Evolutionary conservation across 2,329 filamentous ascomycete species (phyloP).

Genomic region (Phoma sp.): DNA sequence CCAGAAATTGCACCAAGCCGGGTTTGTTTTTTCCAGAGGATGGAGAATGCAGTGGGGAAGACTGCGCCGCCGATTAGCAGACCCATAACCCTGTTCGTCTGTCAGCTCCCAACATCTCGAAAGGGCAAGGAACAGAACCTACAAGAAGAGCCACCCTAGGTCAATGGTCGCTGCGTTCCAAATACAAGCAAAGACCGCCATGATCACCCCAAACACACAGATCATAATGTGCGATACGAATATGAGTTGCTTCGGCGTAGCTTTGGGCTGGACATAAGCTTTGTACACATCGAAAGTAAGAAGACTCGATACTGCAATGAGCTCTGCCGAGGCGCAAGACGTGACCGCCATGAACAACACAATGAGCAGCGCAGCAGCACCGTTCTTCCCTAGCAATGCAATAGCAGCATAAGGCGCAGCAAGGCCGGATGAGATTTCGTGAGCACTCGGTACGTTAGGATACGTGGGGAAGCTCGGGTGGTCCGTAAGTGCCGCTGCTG

Average conservation of each 20-base stretch:
- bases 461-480: slow-evolving; percentile 54
- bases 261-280: slow-evolving; percentile 49
- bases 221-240: slow-evolving; percentile 51
- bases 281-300: slow-evolving; percentile 55
- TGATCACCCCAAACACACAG: slow-evolving; percentile 49
- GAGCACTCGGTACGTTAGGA: slow-evolving; percentile 37
- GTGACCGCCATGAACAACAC: slow-evolving; percentile 47
- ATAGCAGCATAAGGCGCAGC: slow-evolving; percentile 40
- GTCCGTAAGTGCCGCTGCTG: slow-evolving; percentile 53
- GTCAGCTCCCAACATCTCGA: slow-evolving; percentile 14
- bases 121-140: slow-evolving; percentile 1
- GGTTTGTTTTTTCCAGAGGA: slow-evolving; percentile 47
- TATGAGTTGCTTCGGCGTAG: slow-evolving; percentile 46
- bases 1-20: slow-evolving; percentile 43
- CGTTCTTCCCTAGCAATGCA: slow-evolving; percentile 37
- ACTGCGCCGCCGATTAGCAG: slow-evolving; percentile 53
- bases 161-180: slow-evolving; percentile 50
- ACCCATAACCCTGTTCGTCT: slow-evolving; percentile 43
- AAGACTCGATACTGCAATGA: slow-evolving; percentile 50
- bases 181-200: slow-evolving; percentile 50
- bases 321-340: slow-evolving; percentile 47
- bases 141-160: slow-evolving; percentile 51
- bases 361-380: slow-evolving; percentile 38
- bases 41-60: slow-evolving; percentile 48
- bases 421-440: slow-evolving; percentile 38